Base-by-base conservation (phyloP, 1,284 basidiomycete genomes). In the Sporisorium iseilematis-ciliati region DNA sequence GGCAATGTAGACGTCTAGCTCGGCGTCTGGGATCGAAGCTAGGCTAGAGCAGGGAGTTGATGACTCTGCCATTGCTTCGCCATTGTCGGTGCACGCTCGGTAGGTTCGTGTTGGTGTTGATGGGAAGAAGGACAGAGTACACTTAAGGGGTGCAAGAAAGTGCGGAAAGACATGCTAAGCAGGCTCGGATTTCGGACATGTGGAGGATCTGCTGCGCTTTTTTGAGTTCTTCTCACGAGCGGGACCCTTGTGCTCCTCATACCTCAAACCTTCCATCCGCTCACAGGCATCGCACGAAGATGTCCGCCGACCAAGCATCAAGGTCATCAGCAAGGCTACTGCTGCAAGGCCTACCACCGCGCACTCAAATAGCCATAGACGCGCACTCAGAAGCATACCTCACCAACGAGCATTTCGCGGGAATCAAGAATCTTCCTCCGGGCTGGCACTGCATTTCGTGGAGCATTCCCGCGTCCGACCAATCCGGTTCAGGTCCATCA, bases 371-470 rank as follows among this genome's bases (percentile, higher is more conserved):
- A n/a, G 20, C 23, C 0, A n/a, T 71, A 11, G 73, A 75, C 29
- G 68, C 54, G 4, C 64, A 71, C 38, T 16, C 57, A 3, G 59
- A 67, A n/a, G 55, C 48, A 2, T 75, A 61, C 26, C 16, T 75
- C 10, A 71, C 61, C 57, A 67, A 68, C 52, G 58, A 61, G 35
- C 60, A 59, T 4, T 77, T 77, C 26, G 25, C 49, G 3, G 75
- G 75, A 25, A 59, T 77, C 70, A 77, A 74, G 45, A 21, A 51
- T 4, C 42, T 77, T 3, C 60, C 70, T 4, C 14, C 65, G 1
- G 75, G 75, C 25, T 74, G 69, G 70, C 75, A 77, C 29, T 77
- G 70, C 42, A n/a, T 77, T 16, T 57, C 63, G 1, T 77, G 75
- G 75, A 52, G 42, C 43, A 42, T 66, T n/a, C 12, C 59, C 21